A percentile compares a stretch with the other conserved stretches of the same genome.
Evolutionary conservation across 768 basidiomycete species (phyloP).

Genomic region (Artomyces pyxidatus): DNA sequence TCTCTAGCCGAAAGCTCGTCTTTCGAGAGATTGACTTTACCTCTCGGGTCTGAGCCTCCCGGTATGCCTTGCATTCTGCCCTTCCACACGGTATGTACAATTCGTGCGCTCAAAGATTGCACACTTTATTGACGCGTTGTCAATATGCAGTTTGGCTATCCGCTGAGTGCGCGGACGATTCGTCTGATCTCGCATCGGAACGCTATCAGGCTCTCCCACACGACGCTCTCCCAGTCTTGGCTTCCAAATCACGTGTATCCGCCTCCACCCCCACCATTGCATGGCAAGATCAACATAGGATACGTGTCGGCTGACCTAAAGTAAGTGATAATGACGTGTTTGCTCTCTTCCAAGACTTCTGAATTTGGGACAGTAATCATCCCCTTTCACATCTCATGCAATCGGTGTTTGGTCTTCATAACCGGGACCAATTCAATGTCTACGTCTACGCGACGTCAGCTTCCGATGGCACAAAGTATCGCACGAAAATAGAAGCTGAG

Average conservation of each 20-base stretch:
- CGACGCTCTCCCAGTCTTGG: constrained; percentile 33
- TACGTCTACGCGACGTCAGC: constrained; percentile 41
- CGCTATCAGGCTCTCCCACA: constrained; percentile 37
- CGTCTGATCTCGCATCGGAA: constrained; percentile 41
- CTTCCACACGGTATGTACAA: constrained; percentile 33
- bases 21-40: constrained; percentile 6
- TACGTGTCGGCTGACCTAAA: constrained; percentile 42
- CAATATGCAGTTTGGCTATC: constrained; percentile 35
- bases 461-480: constrained; percentile 37
- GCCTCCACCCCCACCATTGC: constrained; percentile 33
- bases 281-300: constrained; percentile 35
- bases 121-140: not conserved
- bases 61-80: constrained; percentile 36
- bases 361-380: constrained; percentile 42
- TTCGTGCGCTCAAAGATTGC: not conserved
- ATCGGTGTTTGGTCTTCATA: constrained; percentile 38
- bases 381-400: constrained; percentile 47
- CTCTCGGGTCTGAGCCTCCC: constrained; percentile 23
- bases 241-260: constrained; percentile 31
- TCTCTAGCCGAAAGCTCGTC: not conserved
- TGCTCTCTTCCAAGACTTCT: too few relatives aligned
- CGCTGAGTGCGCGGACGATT: constrained; percentile 31
- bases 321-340: constrained; percentile 20
- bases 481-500: constrained; percentile 33
- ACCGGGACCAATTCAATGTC: constrained; percentile 30